Evolutionary conservation across 495 filamentous ascomycete species (phyloP).

Genomic region (Pyrenula aspistea): DNA sequence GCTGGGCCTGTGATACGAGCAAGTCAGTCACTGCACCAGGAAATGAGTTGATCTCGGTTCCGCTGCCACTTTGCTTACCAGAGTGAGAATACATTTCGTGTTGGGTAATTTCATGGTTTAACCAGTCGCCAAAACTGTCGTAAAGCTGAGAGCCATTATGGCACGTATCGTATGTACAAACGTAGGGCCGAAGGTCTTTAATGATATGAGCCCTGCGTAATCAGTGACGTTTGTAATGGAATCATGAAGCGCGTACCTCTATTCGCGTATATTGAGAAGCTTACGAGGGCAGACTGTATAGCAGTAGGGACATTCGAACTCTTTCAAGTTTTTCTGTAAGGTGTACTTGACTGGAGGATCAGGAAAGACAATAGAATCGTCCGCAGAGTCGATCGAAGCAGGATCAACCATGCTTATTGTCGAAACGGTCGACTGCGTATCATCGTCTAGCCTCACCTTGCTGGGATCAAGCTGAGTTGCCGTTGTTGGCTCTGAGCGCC

Average conservation of each 20-base stretch:
- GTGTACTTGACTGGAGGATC: not conserved
- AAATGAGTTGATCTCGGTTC: too few species aligned
- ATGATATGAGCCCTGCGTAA: slow-evolving; percentile 8
- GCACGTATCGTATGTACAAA: slow-evolving; percentile 14
- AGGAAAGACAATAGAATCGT: not conserved
- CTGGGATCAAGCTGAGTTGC: not conserved
- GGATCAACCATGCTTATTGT: not conserved
- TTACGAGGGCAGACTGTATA: not conserved
- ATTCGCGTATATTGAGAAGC: too few species aligned
- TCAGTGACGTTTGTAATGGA: too few species aligned
- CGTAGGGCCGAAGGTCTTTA: slow-evolving; percentile 12
- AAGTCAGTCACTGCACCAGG: too few species aligned
- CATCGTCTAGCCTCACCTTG: not conserved
- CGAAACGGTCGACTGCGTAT: not conserved
- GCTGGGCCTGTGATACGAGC: too few species aligned
- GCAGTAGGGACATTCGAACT: not conserved
- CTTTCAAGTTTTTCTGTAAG: not conserved
- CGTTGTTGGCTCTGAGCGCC: not conserved
- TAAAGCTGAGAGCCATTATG: slow-evolving; percentile 5
- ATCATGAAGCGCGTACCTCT: too few species aligned
- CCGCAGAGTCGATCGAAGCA: too few species aligned
- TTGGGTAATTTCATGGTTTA: slow-evolving; percentile 14
- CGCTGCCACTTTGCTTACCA: too few species aligned
- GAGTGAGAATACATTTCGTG: too few species aligned
- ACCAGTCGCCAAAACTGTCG: slow-evolving; percentile 12